Evolutionary conservation across 352 stramenopile species (phyloP), one percentile per base, ranked within the genome.

Genomic region (Aphanomyces stellatus): DNA sequence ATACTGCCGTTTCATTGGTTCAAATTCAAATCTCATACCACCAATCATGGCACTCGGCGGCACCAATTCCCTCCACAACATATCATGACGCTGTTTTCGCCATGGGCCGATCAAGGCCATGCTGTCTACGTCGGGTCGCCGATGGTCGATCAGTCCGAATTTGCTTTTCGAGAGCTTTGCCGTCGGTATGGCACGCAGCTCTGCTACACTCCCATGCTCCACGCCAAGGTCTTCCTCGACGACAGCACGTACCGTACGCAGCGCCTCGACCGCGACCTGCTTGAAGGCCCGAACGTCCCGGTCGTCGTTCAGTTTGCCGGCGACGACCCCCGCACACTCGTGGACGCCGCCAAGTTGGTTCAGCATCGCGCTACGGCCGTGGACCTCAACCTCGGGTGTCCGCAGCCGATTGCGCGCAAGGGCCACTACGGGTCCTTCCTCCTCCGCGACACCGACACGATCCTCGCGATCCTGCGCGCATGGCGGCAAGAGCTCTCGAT

Each of bases 191-290:
- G 97, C 55, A 83, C 92, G 19, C 80, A 98, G 60, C 78, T 99
- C n/a, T 98, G 91, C 76, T 99, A 98, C 82, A 99, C 96, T 67
- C 97, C 96, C 41, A 99, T 99, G 97, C 93, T 99, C 19, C 93
- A 98, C 76, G 71, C 79, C 35, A 72, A 65, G 34, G 82, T 88
- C 61, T 87, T 91, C 63, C 51, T 76, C 10, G 69, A 76, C 8
- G 67, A 73, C 28, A 37, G 65, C 40, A 69, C 70, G 53, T 77
- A 69, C 51, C 60, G 42, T 49, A 61, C 49, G 62, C 62, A 40
- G 71, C 78, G 68, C 46, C 62, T 60, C 37, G 74, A 88, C 62
- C 81, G 74, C 8, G 74, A 71, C 41, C 65, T 72, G 0, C 46
- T 75, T n/a, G 87, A 95, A 79, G 71, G 81, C 59, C 2, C 19